phyloP scores from a whole-genome alignment of 2,329 filamentous ascomycete species.

The Elsinoe ampelina region DNA sequence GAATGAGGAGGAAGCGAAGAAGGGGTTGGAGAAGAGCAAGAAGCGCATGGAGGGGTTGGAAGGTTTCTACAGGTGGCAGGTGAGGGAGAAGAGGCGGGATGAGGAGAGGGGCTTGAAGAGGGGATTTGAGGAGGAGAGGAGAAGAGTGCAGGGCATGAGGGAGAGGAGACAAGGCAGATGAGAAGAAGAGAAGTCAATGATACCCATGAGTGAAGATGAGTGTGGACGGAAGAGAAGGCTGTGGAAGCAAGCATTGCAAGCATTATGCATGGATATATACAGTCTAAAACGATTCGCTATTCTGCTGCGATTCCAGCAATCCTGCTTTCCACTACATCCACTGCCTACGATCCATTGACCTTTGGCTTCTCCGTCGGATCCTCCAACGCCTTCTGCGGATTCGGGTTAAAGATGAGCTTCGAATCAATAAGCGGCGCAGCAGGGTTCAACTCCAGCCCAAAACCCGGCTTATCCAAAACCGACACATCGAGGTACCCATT shows the following conservation, averaged over 20 bases:
- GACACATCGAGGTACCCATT: constrained; percentile 73
- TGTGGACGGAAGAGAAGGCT: neutral
- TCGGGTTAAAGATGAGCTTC: constrained; percentile 61
- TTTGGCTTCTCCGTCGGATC: constrained; percentile 20
- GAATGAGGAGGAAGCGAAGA: constrained; percentile 59
- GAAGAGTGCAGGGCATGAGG: constrained; percentile 61
- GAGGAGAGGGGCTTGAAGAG: constrained; percentile 59
- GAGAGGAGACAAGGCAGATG: constrained; percentile 45
- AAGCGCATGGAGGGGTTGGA: constrained; percentile 54
- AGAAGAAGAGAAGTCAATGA: neutral
- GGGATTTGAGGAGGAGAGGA: constrained; percentile 68
- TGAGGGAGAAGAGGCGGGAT: constrained; percentile 67
- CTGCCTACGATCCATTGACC: neutral
- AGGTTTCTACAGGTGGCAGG: constrained; percentile 80
- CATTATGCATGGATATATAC: constrained; percentile 11
- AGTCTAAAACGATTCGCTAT: neutral
- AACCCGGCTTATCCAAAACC: constrained; percentile 73
- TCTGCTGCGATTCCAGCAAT: constrained; percentile 17
- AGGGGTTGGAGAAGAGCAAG: constrained; percentile 52
- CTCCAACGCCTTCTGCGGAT: constrained; percentile 36
- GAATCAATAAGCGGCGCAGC: constrained; percentile 71
- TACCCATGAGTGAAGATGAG: neutral
- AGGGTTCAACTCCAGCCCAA: constrained; percentile 80
- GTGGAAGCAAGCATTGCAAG: neutral
- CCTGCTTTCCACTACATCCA: constrained; percentile 20